A percentile compares a stretch with the other conserved stretches of the same genome.
Evolutionary conservation across 768 basidiomycete species (phyloP).

Genomic region (Lanmaoa rubissima): DNA sequence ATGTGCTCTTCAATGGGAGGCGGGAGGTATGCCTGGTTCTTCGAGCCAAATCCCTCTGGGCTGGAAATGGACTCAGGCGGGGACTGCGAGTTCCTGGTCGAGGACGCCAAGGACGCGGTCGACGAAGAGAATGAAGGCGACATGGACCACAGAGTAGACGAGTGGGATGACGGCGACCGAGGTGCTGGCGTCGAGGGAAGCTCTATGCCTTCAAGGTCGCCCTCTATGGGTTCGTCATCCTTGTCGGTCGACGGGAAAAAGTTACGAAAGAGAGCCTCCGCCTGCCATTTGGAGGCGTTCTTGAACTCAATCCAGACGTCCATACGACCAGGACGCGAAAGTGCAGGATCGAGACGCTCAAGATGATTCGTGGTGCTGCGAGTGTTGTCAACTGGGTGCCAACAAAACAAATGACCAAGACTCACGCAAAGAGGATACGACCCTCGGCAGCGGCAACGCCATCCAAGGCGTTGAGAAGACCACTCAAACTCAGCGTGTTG

Average conservation of each 20-base stretch:
- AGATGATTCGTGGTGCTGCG: slow-evolving; percentile 84
- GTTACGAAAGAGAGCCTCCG: slow-evolving; percentile 83
- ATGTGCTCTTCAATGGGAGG: slow-evolving; percentile 64
- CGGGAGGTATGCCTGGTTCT: slow-evolving; percentile 60
- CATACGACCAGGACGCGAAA: slow-evolving; percentile 90
- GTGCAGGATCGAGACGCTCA: slow-evolving; percentile 86
- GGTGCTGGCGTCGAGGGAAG: slow-evolving; percentile 39
- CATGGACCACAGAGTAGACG: slow-evolving; percentile 46
- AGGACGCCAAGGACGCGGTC: slow-evolving; percentile 36
- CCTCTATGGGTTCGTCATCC: slow-evolving; percentile 37
- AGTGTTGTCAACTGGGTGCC: neutral
- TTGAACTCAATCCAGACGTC: slow-evolving; percentile 93
- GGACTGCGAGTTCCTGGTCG: slow-evolving; percentile 29
- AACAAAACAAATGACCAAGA: slow-evolving; percentile 15
- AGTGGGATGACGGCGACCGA: slow-evolving; percentile 43
- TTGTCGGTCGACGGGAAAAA: slow-evolving; percentile 81
- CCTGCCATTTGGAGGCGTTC: slow-evolving; percentile 82
- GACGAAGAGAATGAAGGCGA: slow-evolving; percentile 47
- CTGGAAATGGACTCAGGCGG: slow-evolving; percentile 17
- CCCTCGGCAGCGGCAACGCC: slow-evolving; percentile 88
- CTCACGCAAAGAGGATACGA: slow-evolving; percentile 84
- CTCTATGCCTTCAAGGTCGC: slow-evolving; percentile 48
- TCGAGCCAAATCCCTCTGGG: slow-evolving; percentile 44
- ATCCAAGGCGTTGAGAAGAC: slow-evolving; percentile 80
- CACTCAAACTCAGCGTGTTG: slow-evolving; percentile 79